Evolutionary conservation across 73 alveolate species (phyloP).

Genomic region (Uronychia binucleata): DNA sequence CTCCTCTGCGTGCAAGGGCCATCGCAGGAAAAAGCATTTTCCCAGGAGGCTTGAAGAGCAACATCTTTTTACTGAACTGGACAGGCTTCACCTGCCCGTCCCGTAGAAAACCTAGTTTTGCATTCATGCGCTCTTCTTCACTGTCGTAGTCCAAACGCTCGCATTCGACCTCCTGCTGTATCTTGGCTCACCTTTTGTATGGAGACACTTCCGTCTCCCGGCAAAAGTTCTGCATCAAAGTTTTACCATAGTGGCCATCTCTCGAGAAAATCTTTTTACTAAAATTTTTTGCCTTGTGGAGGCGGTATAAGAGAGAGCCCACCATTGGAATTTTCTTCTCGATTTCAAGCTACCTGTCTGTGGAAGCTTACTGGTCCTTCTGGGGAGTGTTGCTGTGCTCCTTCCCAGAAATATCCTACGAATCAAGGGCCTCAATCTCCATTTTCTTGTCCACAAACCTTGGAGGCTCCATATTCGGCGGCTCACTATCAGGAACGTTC

Average conservation of each 20-base stretch:
- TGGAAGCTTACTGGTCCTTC: neutral
- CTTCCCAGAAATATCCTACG: neutral
- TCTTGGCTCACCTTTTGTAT: neutral
- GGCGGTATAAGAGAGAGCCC: neutral
- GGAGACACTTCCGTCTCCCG: neutral
- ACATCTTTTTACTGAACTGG: neutral
- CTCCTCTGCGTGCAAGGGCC: too few species aligned
- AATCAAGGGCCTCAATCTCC: neutral
- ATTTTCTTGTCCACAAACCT: neutral
- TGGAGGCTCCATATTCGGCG: too few species aligned
- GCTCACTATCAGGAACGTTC: too few species aligned
- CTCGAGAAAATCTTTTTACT: neutral
- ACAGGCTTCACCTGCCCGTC: neutral
- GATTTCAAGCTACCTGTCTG: neutral
- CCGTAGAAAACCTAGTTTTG: neutral
- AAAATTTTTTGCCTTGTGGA: neutral
- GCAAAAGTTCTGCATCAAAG: neutral
- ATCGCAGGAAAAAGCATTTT: too few species aligned
- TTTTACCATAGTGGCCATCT: neutral
- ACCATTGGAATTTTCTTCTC: neutral
- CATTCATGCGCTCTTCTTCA: neutral
- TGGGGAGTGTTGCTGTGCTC: neutral
- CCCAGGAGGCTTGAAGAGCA: neutral
- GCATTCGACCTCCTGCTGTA: neutral
- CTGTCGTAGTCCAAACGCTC: neutral